Evolutionary conservation across 768 basidiomycete species (phyloP).

Genomic region (Amanita thiersii): DNA sequence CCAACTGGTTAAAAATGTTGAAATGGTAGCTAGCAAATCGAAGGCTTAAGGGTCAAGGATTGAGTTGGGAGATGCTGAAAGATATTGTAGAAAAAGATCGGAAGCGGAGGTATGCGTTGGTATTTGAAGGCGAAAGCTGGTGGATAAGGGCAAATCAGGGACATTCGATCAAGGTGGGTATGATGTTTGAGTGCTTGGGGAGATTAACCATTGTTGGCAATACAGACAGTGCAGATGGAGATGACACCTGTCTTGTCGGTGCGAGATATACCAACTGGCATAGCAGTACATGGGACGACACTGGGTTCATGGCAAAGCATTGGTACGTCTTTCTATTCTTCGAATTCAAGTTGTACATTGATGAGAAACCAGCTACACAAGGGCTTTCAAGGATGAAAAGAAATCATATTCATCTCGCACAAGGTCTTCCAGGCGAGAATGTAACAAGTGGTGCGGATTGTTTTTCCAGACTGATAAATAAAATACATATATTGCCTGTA

Average conservation of each 20-base stretch:
- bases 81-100: conserved; percentile 59
- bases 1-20: neutral
- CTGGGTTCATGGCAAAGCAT: conserved; percentile 63
- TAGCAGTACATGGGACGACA: conserved; percentile 81
- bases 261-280: conserved; percentile 54
- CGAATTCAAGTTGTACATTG: neutral
- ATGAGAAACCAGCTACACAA: conserved; percentile 36
- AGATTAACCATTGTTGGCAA: neutral
- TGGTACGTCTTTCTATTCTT: conserved; percentile 28
- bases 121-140: conserved; percentile 48
- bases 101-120: conserved; percentile 59
- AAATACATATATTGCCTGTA: too few relatives aligned
- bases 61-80: conserved; percentile 49
- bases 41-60: conserved; percentile 43
- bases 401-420: conserved; percentile 91
- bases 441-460: conserved; percentile 65
- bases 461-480: neutral
- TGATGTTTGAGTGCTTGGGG: neutral
- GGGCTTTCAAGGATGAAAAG: conserved; percentile 82
- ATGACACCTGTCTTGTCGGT: conserved; percentile 48
- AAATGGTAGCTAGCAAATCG: conserved; percentile 54
- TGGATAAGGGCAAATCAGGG: conserved; percentile 91
- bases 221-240: conserved; percentile 60
- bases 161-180: conserved; percentile 68
- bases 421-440: conserved; percentile 55